Evolutionary conservation across 257 asterid species (phyloP).

Genomic region (Ophiorrhiza pumila): DNA sequence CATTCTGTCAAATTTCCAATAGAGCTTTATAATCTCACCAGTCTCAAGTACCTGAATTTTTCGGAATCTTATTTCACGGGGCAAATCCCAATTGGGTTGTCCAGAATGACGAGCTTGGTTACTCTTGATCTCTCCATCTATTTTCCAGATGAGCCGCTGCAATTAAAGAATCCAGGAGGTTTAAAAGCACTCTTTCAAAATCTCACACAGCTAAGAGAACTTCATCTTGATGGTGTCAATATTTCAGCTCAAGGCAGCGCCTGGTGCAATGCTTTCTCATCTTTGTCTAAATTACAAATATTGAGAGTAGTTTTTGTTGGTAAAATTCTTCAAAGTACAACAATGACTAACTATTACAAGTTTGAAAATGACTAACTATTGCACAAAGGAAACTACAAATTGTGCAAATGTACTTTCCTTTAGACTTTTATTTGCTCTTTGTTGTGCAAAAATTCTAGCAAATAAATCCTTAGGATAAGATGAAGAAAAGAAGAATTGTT

Average conservation of each 20-base stretch:
- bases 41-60: not conserved
- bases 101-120: conserved; percentile 6
- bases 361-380: too few species aligned
- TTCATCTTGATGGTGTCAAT: conserved; percentile 22
- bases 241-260: conserved; percentile 19
- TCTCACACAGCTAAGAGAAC: conserved; percentile 3
- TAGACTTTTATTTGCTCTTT: too few species aligned
- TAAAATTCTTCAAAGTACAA: too few species aligned
- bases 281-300: conserved; percentile 15
- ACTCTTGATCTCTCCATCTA: conserved; percentile 13
- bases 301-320: too few species aligned
- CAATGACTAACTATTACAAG: too few species aligned
- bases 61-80: not conserved
- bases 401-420: too few species aligned
- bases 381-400: too few species aligned
- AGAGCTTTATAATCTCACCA: not conserved
- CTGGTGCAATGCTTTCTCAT: conserved; percentile 23
- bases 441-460: too few species aligned
- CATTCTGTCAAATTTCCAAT: not conserved
- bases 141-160: not conserved
- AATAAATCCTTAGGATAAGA: too few species aligned
- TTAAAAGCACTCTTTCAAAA: conserved; percentile 9
- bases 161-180: not conserved
- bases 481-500: too few species aligned
- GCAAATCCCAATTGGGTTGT: not conserved